phyloP scores from a whole-genome alignment of 2,329 filamentous ascomycete genomes.

The Coniosporium tulheliwenetii region DNA sequence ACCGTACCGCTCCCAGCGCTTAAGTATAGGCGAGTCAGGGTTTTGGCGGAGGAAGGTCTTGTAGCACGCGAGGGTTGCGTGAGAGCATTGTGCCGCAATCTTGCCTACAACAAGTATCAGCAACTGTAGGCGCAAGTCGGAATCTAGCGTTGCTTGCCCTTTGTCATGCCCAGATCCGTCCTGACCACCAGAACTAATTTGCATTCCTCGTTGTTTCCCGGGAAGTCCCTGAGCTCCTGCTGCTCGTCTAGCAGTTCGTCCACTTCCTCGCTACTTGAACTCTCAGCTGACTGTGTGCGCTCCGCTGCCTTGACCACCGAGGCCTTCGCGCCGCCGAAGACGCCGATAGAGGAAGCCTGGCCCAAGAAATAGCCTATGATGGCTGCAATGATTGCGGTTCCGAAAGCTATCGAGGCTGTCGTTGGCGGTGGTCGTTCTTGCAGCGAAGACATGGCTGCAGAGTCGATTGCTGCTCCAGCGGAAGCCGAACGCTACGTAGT shows the following conservation, averaged over 20 bases:
- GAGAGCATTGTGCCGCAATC: conserved; percentile 87
- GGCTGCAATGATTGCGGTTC: conserved; percentile 58
- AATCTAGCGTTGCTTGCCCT: conserved; percentile 41
- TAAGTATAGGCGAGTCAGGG: conserved; percentile 47
- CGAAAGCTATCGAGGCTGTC: conserved; percentile 46
- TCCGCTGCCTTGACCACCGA: conserved; percentile 7
- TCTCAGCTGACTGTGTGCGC: conserved; percentile 12
- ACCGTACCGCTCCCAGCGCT: conserved; percentile 71
- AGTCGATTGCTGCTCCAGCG: background rate
- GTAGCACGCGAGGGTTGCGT: conserved; percentile 97
- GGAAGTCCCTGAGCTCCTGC: conserved; percentile 31
- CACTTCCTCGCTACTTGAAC: conserved; percentile 18
- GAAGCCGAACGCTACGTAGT: background rate
- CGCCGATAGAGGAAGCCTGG: conserved; percentile 50
- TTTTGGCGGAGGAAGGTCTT: conserved; percentile 52
- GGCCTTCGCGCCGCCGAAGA: conserved; percentile 44
- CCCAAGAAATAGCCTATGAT: conserved; percentile 62
- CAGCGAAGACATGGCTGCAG: background rate
- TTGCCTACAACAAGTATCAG: conserved; percentile 47
- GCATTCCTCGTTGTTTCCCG: conserved; percentile 57
- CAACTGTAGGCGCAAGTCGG: background rate
- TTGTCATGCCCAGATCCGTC: conserved; percentile 93
- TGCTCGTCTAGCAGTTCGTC: conserved; percentile 24
- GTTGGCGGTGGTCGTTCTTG: conserved; percentile 32
- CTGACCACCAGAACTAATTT: conserved; percentile 86